phyloP scores from a whole-genome alignment of 805 yeast genomes.

The Nakazawaea sp. region DNA sequence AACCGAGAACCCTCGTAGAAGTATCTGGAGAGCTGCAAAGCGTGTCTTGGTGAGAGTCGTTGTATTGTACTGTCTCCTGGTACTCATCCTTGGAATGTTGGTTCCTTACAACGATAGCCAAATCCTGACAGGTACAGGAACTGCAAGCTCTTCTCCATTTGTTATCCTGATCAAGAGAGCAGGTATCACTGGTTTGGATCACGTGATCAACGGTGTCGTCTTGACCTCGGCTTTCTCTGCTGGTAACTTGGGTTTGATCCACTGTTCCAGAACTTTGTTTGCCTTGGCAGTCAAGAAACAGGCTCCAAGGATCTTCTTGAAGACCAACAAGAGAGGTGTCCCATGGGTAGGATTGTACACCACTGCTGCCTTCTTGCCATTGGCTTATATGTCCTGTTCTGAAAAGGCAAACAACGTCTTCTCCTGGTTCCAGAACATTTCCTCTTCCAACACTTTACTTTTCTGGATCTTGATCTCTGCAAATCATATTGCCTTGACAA shows the following conservation, averaged over 20 bases:
- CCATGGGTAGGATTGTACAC: constrained; percentile 23
- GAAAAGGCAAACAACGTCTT: constrained; percentile 20
- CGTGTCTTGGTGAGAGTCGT: constrained; percentile 47
- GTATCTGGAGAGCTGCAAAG: constrained; percentile 45
- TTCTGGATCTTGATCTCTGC: constrained; percentile 26
- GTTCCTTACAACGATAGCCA: constrained; percentile 46
- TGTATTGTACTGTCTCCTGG: constrained; percentile 42
- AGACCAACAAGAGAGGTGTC: constrained; percentile 25
- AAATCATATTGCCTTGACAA: constrained; percentile 47
- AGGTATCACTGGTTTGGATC: constrained; percentile 27
- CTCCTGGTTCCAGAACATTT: constrained; percentile 27
- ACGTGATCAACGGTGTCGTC: constrained; percentile 31
- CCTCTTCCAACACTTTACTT: constrained; percentile 24
- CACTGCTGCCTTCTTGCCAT: constrained; percentile 25
- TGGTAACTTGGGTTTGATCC: constrained; percentile 24
- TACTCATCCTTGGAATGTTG: constrained; percentile 42
- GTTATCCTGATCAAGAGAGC: constrained; percentile 30
- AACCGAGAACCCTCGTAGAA: constrained; percentile 41
- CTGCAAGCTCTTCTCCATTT: constrained; percentile 29
- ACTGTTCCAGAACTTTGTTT: constrained; percentile 26
- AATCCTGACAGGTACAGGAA: constrained; percentile 11
- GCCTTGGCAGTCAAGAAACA: constrained; percentile 30
- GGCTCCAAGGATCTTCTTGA: constrained; percentile 29
- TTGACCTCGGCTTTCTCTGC: constrained; percentile 33
- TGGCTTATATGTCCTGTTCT: constrained; percentile 27